Base-by-base conservation (phyloP, 2,329 filamentous ascomycete species). In the Fusarium sp. region DNA sequence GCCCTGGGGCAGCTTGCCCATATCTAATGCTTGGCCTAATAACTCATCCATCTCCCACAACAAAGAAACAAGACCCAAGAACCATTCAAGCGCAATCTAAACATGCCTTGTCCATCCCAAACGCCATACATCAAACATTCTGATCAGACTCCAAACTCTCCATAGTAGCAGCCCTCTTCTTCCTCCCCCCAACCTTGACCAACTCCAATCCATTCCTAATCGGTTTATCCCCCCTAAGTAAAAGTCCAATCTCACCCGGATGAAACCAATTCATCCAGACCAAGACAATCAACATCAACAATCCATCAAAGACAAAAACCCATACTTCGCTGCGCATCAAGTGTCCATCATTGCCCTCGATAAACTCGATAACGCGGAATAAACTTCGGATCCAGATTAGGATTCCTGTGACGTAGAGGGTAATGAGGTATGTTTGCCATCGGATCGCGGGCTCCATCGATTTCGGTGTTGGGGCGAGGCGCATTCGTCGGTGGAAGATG, bases 311-410 rank as follows among this genome's bases (percentile, higher is more conserved):
- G 9, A 83, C 67, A 63, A 84, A 85, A 2, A 84, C 69, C 63
- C 78, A 81, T 6, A 74, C 74, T 73, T 85, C 83, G 45, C 80
- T 80, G 22, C 68, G 66, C 63, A 84, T 75, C 20, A 84, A 47
- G 4, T 79, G 78, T 0, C 82, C 83, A 14, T 77, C 72, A 7
- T 79, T 77, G 4, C 84, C 83, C 63, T 82, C 74, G 7, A 79
- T 79, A 63, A 85, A 87, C 73, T 87, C 86, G 13, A 86, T 73
- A 4, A 84, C 80, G 8, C 86, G 81, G 64, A 85, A 85, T 4
- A 86, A 40, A 27, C 82, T 85, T 25, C 86, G 79, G 4, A 86
- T 72, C 63, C 84, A 81, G 56, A 87, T 86, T 20, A 85, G 74
- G 0, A 71, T 10, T 0, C 80, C 78, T 2, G 78, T 74, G 0